phyloP scores from a whole-genome alignment of 257 asterid genomes.

The Forsythia viridissima region DNA sequence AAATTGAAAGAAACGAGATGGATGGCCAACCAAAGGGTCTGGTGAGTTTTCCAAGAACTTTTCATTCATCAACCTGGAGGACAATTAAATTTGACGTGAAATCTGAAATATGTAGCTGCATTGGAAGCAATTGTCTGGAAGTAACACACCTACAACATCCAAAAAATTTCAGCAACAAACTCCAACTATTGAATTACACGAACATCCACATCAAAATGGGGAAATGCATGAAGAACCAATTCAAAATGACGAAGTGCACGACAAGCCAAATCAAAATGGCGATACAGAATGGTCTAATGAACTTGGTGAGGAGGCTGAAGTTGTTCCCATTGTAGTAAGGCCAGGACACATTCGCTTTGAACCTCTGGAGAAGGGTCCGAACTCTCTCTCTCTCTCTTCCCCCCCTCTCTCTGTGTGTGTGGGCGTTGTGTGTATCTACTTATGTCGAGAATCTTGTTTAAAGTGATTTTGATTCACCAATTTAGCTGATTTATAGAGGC shows the following conservation, averaged over 20 bases:
- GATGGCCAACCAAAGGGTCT: constrained; percentile 72
- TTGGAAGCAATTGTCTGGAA: constrained; percentile 58
- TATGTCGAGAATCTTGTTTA: background rate
- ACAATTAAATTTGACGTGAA: constrained; percentile 25
- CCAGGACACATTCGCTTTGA: constrained; percentile 99
- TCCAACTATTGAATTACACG: constrained; percentile 11
- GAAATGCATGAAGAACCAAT: background rate
- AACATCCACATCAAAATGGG: background rate
- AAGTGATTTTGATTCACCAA: constrained; percentile 3
- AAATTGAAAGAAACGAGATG: constrained; percentile 38
- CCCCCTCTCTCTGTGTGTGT: background rate
- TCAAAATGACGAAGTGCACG: background rate
- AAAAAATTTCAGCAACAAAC: constrained; percentile 37
- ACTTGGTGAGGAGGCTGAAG: constrained; percentile 45
- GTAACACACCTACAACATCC: constrained; percentile 34
- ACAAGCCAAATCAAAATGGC: background rate
- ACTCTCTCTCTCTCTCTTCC: constrained; percentile 13
- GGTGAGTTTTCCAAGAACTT: constrained; percentile 44
- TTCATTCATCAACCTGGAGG: background rate
- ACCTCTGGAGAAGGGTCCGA: constrained; percentile 69
- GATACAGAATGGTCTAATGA: background rate
- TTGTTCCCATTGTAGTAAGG: constrained; percentile 76
- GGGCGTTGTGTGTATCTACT: background rate
- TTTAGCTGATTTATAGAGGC: constrained; percentile 5
- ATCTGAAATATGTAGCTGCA: constrained; percentile 56